Evolutionary conservation across 441 rosid genomes (phyloP).

Genomic region (Adansonia gregorii): DNA sequence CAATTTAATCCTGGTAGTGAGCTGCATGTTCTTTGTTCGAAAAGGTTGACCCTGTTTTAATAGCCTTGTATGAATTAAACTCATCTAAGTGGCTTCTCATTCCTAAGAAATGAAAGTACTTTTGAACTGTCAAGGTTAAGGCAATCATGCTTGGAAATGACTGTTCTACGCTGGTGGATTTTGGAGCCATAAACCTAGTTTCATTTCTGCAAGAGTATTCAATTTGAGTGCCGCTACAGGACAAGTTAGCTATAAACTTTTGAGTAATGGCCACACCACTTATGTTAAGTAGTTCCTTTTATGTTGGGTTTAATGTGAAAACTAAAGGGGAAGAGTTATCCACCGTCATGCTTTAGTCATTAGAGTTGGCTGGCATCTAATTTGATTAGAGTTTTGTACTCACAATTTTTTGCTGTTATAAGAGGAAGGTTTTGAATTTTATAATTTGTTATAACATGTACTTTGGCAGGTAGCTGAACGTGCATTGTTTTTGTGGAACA

Average conservation of each 20-base stretch:
- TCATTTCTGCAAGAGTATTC: background rate
- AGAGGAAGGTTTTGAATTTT: background rate
- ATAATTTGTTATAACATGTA: background rate
- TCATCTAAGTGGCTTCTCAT: background rate
- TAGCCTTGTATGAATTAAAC: background rate
- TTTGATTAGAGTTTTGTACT: background rate
- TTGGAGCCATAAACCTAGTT: background rate
- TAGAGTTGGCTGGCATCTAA: background rate
- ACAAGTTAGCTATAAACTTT: background rate
- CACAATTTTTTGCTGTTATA: background rate
- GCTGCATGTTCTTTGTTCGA: constrained; percentile 1
- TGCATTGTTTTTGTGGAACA: constrained; percentile 90
- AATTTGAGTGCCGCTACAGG: background rate
- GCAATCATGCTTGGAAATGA: background rate
- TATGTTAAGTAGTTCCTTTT: background rate
- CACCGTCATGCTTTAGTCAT: background rate
- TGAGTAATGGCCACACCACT: background rate
- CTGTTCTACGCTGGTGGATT: background rate
- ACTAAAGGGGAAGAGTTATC: background rate
- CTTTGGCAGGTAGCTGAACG: constrained; percentile 86
- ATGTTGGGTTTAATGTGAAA: background rate
- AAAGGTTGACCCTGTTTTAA: background rate
- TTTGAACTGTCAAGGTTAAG: background rate
- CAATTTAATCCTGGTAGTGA: background rate
- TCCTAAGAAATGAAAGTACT: background rate